Evolutionary conservation across 2,329 filamentous ascomycete species (phyloP).

Genomic region (Penicillium sp.): DNA sequence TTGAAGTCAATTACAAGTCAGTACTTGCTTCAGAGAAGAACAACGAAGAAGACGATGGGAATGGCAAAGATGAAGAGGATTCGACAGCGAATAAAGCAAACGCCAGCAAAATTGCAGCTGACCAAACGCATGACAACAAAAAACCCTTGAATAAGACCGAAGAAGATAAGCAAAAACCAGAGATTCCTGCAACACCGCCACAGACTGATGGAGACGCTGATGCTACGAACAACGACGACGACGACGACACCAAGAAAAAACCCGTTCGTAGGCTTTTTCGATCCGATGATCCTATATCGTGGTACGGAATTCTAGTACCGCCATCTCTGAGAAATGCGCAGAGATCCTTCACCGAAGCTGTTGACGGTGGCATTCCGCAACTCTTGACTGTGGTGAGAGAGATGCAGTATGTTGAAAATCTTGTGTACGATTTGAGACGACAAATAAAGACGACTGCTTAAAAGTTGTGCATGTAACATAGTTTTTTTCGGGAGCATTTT

Average conservation of each 20-base stretch:
- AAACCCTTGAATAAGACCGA: neutral
- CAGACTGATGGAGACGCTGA: neutral
- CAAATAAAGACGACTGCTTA: slow-evolving; percentile 16
- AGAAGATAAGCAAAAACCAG: neutral
- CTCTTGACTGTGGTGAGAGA: slow-evolving; percentile 35
- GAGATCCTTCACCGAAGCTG: slow-evolving; percentile 37
- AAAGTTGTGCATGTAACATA: neutral
- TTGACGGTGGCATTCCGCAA: slow-evolving; percentile 33
- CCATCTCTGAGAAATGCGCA: slow-evolving; percentile 43
- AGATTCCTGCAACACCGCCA: neutral
- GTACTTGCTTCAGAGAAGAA: neutral
- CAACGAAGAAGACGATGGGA: neutral
- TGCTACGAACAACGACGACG: neutral
- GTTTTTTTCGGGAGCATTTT: neutral
- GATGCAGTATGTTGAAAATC: slow-evolving; percentile 39
- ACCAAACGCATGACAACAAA: neutral
- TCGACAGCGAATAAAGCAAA: neutral
- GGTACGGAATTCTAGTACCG: slow-evolving; percentile 49
- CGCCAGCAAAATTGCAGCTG: neutral
- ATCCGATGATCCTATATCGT: slow-evolving; percentile 42
- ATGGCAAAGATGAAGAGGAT: slow-evolving; percentile 15
- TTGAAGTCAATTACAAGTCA: slow-evolving; percentile 9
- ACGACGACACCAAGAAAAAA: slow-evolving; percentile 13
- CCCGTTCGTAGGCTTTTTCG: slow-evolving; percentile 24
- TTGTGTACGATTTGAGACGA: slow-evolving; percentile 30